phyloP scores from a whole-genome alignment of 2,329 filamentous ascomycete species.

The Xylaria polymorpha region DNA sequence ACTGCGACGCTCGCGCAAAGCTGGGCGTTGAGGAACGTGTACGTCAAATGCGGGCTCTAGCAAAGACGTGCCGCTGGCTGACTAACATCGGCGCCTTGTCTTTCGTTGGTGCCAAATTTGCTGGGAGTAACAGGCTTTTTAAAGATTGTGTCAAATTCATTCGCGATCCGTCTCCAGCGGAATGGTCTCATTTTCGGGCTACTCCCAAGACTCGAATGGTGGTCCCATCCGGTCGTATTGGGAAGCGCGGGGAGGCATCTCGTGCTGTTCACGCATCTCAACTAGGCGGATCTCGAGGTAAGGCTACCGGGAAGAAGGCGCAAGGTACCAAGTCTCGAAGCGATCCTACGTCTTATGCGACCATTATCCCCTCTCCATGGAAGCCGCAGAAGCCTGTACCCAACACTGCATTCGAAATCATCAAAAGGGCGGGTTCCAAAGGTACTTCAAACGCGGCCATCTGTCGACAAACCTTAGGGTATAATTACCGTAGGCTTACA shows the following conservation, averaged over 20 bases:
- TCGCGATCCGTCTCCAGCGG: constrained; percentile 65
- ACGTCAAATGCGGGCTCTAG: constrained; percentile 70
- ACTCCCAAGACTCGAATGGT: constrained; percentile 57
- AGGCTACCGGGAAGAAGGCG: constrained; percentile 27
- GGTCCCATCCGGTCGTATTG: constrained; percentile 47
- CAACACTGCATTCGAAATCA: constrained; percentile 51
- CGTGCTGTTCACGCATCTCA: constrained; percentile 43
- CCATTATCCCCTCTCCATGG: constrained; percentile 45
- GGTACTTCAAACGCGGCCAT: constrained; percentile 52
- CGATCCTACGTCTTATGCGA: constrained; percentile 23
- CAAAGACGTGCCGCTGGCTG: constrained; percentile 69
- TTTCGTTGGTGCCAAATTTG: constrained; percentile 67
- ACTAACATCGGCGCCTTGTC: constrained; percentile 66
- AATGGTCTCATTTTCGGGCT: constrained; percentile 67
- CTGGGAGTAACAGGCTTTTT: constrained; percentile 62
- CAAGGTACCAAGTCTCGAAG: constrained; percentile 26
- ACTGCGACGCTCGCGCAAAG: constrained; percentile 68
- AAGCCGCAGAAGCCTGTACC: constrained; percentile 51
- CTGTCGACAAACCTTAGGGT: constrained; percentile 48
- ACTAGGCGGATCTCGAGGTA: constrained; percentile 34
- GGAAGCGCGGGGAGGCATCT: constrained; percentile 47
- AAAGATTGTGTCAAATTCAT: constrained; percentile 71
- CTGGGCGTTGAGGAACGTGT: constrained; percentile 65
- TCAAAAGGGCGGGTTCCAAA: constrained; percentile 47
- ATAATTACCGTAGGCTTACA: constrained; percentile 50